phyloP scores from a whole-genome alignment of 2,329 filamentous ascomycete species.

The Pestalotiopsis sp. region DNA sequence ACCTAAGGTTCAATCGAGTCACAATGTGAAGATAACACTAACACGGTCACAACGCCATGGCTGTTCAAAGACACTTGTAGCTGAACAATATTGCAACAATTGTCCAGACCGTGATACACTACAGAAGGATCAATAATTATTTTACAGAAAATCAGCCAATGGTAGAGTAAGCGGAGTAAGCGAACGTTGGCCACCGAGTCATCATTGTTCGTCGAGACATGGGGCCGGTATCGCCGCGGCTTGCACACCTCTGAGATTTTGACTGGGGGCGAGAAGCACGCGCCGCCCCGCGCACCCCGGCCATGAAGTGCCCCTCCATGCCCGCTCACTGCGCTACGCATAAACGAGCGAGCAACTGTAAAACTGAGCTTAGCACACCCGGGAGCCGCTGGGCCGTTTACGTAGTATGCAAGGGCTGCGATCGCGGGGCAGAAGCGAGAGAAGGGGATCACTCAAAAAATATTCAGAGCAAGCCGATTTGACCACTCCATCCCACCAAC shows the following conservation, averaged over 20 bases:
- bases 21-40: no score
- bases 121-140: background rate
- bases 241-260: background rate
- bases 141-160: background rate
- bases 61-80: background rate
- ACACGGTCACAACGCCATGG: no score
- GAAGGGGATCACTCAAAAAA: background rate
- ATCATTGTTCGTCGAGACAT: background rate
- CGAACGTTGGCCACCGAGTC: background rate
- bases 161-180: slow-evolving; percentile 7
- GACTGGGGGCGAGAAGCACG: slow-evolving; percentile 3
- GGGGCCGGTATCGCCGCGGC: slow-evolving; percentile 6
- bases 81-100: background rate
- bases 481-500: background rate
- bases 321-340: background rate
- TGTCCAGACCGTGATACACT: background rate
- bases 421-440: background rate
- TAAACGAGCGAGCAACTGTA: background rate
- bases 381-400: background rate
- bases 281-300: background rate
- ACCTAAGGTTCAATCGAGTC: no score
- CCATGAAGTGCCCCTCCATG: background rate
- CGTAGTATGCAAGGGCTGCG: background rate
- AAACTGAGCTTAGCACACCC: background rate
- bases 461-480: background rate